Evolutionary conservation across 1,139 yeast species (phyloP).

Genomic region (Nadsonia starkeyi-henricii): DNA sequence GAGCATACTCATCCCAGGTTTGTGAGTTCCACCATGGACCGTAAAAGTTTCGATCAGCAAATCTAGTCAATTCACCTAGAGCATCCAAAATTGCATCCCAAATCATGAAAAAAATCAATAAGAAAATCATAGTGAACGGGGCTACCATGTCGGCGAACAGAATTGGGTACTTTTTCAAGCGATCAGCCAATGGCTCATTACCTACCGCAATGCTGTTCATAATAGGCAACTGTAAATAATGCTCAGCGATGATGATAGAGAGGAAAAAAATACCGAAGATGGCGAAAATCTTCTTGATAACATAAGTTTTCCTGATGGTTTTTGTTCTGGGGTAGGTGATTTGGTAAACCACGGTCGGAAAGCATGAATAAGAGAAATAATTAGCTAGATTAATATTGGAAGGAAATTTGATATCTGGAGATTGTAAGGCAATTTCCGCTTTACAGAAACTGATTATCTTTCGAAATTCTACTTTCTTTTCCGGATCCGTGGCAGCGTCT

Average conservation of each 20-base stretch:
- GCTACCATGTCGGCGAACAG: constrained; percentile 67
- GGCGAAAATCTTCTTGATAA: constrained; percentile 58
- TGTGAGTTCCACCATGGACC: constrained; percentile 97
- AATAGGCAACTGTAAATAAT: constrained; percentile 64
- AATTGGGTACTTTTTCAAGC: constrained; percentile 40
- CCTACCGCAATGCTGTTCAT: constrained; percentile 42
- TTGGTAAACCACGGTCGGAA: constrained; percentile 65
- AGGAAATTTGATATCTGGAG: constrained; percentile 40
- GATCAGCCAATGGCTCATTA: constrained; percentile 31
- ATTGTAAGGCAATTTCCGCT: constrained; percentile 19
- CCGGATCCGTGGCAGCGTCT: constrained; percentile 5
- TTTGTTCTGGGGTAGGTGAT: constrained; percentile 66
- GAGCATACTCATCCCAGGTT: constrained; percentile 86
- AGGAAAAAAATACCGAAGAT: constrained; percentile 75
- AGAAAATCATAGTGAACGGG: constrained; percentile 58
- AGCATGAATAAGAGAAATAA: constrained; percentile 70
- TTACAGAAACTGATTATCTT: constrained; percentile 14
- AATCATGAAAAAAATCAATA: constrained; percentile 71
- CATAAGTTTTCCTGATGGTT: constrained; percentile 54
- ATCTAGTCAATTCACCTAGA: constrained; percentile 72
- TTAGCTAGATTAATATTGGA: constrained; percentile 49
- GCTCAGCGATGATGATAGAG: constrained; percentile 74
- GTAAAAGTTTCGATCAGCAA: constrained; percentile 84
- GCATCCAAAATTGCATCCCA: constrained; percentile 91
- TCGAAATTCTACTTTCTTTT: constrained; percentile 7